Conservation (phyloP, 768 basidiomycete species). For the Suillus variegatus region DNA sequence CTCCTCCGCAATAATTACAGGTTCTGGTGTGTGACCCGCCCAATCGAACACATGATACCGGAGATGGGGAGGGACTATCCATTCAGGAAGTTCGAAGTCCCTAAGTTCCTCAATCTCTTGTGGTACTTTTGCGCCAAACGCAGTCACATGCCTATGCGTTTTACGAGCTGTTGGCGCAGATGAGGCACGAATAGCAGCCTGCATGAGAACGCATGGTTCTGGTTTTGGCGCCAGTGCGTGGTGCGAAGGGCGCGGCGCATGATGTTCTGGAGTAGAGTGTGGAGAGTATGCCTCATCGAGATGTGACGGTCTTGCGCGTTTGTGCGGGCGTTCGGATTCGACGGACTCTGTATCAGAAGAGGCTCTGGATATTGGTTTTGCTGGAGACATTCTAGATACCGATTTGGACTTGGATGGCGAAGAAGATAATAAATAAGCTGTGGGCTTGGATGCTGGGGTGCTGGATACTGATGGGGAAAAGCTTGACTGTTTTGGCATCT, state of each 20-base stretch:
- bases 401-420: conserved; percentile 3
- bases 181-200: conserved; percentile 52
- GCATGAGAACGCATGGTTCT: conserved; percentile 42
- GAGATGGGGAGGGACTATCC: conserved; percentile 36
- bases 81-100: conserved; percentile 61
- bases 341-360: conserved; percentile 31
- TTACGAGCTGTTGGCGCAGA: conserved; percentile 45
- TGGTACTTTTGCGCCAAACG: conserved; percentile 65
- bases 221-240: conserved; percentile 16
- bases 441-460: conserved; percentile 21
- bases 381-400: conserved; percentile 15
- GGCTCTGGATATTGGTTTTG: conserved; percentile 30
- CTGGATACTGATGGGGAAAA: conserved; percentile 11
- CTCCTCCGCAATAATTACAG: not conserved
- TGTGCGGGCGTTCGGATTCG: conserved; percentile 29
- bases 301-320: conserved; percentile 27
- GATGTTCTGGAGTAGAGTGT: conserved; percentile 27
- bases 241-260: conserved; percentile 13
- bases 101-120: conserved; percentile 44
- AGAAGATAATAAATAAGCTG: conserved; percentile 8
- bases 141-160: conserved; percentile 52
- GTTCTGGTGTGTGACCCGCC: not conserved
- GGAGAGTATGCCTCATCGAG: conserved; percentile 25
- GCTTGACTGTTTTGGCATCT: conserved; percentile 27
- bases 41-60: not conserved